These are phyloP conservation scores for Hanseniaspora hatyaiensis DNA, from an alignment of 805 yeast species.

Conservation along the genomic window DNA sequence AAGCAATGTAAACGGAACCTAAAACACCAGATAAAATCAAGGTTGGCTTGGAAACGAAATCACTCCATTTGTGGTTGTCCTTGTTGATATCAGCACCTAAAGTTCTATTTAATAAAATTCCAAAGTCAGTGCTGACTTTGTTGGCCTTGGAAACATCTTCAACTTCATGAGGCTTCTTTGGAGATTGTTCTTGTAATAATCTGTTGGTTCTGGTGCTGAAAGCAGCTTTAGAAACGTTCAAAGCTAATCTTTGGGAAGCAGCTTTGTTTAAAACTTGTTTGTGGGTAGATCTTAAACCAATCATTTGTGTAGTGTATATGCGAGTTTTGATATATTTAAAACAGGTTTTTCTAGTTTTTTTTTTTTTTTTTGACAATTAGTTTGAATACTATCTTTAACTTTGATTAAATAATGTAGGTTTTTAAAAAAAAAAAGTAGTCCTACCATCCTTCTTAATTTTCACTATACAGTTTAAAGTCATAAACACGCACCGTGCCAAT, in stretches of 20 bases:
- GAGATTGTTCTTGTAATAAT: slow-evolving; percentile 15
- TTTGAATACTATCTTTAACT: too few relatives aligned
- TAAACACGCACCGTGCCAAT: too few relatives aligned
- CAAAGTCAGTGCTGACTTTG: slow-evolving; percentile 12
- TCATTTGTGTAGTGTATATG: neutral
- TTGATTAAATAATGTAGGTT: too few relatives aligned
- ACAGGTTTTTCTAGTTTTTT: neutral
- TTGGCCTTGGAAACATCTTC: slow-evolving; percentile 15
- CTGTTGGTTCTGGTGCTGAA: slow-evolving; percentile 13
- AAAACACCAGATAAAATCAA: slow-evolving; percentile 90
- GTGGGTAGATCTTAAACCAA: slow-evolving; percentile 16
- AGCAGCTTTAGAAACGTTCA: slow-evolving; percentile 13
- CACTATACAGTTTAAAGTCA: too few relatives aligned
- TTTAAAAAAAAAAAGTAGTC: too few relatives aligned
- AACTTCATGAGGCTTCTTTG: slow-evolving; percentile 16
- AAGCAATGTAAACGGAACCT: slow-evolving; percentile 85
- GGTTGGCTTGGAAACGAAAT: slow-evolving; percentile 56
- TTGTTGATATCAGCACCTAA: slow-evolving; percentile 15
- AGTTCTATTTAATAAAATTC: slow-evolving; percentile 15
- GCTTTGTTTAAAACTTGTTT: slow-evolving; percentile 15
- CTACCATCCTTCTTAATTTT: too few relatives aligned
- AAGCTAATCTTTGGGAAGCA: slow-evolving; percentile 15
- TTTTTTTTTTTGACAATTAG: neutral
- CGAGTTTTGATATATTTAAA: neutral
- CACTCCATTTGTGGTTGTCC: slow-evolving; percentile 17